A percentile compares a stretch with the other conserved stretches of the same genome.
Evolutionary conservation across 2,329 filamentous ascomycete genomes (phyloP).

Genomic region (Colletotrichum sp.): DNA sequence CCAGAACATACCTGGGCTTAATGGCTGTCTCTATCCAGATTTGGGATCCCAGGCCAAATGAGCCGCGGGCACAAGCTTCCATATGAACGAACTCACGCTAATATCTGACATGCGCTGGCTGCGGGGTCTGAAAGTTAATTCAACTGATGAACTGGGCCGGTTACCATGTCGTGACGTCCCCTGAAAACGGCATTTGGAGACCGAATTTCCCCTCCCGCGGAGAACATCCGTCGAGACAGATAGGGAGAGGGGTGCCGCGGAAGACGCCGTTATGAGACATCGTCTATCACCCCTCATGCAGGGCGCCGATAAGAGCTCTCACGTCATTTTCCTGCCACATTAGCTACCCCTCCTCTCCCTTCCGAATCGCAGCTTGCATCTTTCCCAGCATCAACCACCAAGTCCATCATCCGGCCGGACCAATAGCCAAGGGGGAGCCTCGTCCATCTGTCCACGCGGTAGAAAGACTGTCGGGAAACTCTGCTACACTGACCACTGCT

Average conservation of each 20-base stretch:
- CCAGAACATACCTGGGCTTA: neutral
- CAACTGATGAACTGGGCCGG: neutral
- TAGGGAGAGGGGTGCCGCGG: neutral
- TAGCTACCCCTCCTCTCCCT: slow-evolving; percentile 1
- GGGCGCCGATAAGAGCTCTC: slow-evolving; percentile 16
- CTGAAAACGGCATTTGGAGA: neutral
- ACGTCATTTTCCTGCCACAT: slow-evolving; percentile 7
- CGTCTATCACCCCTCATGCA: neutral
- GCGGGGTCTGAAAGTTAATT: neutral
- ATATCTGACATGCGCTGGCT: neutral
- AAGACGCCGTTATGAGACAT: neutral
- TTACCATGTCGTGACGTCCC: neutral
- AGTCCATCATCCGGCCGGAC: neutral
- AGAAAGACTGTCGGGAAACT: neutral
- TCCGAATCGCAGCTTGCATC: neutral
- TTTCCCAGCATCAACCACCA: neutral
- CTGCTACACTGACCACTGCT: neutral
- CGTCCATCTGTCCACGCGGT: neutral
- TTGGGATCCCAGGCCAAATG: neutral
- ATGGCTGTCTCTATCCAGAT: neutral
- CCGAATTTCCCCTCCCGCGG: neutral
- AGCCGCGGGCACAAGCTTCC: neutral
- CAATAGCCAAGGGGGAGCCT: neutral
- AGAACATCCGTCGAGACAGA: neutral
- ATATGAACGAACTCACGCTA: neutral